phyloP scores from a whole-genome alignment of 352 stramenopile species.

The Lagenidium sp. region DNA sequence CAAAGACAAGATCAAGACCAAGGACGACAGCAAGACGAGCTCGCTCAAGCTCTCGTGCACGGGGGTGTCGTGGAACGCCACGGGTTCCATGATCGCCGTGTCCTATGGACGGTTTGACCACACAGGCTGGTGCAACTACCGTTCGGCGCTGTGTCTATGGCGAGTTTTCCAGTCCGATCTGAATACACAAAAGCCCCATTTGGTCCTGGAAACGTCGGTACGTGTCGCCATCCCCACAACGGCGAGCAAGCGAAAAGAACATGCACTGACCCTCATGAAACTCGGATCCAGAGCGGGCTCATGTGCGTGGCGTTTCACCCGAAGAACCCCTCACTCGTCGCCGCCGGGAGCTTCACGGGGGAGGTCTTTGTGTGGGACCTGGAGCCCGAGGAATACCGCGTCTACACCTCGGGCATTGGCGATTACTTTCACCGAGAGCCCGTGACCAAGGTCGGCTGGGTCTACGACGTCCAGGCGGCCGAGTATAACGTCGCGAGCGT shows the following conservation, averaged over 20 bases:
- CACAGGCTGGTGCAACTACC: slow-evolving; percentile 83
- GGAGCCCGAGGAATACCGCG: slow-evolving; percentile 49
- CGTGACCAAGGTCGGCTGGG: slow-evolving; percentile 73
- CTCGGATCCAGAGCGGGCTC: slow-evolving; percentile 44
- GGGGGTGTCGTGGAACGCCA: slow-evolving; percentile 81
- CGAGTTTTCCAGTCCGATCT: slow-evolving; percentile 79
- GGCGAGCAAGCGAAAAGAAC: no score
- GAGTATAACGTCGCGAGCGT: slow-evolving; percentile 80
- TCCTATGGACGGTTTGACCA: slow-evolving; percentile 82
- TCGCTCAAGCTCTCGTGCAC: slow-evolving; percentile 71
- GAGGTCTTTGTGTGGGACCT: slow-evolving; percentile 82
- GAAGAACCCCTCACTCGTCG: slow-evolving; percentile 70
- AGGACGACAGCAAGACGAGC: background rate
- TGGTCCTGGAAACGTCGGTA: slow-evolving; percentile 74
- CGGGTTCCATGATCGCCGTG: slow-evolving; percentile 71
- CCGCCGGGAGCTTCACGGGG: slow-evolving; percentile 80
- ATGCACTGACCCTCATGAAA: no score
- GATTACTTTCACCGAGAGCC: slow-evolving; percentile 87
- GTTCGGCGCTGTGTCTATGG: slow-evolving; percentile 79
- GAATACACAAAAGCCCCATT: slow-evolving; percentile 43
- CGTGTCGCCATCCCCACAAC: no score
- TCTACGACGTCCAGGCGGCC: slow-evolving; percentile 60
- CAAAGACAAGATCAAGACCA: background rate
- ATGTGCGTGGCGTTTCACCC: slow-evolving; percentile 86
- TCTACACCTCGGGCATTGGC: slow-evolving; percentile 72